These are phyloP conservation scores for Fonsecaea pedrosoi DNA, from an alignment of 2,329 filamentous ascomycete species.

Conservation along the genomic window DNA sequence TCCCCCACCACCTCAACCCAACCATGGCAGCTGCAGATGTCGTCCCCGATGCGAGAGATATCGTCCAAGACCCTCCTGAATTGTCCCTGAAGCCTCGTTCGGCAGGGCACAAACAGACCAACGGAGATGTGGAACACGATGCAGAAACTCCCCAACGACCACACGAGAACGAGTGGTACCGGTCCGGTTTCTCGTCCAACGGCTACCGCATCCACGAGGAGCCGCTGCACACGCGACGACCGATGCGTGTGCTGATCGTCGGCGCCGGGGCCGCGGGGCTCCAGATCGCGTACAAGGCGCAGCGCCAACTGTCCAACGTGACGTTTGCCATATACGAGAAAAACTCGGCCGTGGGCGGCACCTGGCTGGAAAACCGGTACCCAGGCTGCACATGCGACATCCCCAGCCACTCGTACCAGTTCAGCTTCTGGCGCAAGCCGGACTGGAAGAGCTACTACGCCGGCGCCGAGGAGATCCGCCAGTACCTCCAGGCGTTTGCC, in stretches of 20 bases:
- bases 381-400: slow-evolving; percentile 27
- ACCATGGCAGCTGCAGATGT: too few relatives aligned
- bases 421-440: slow-evolving; percentile 4
- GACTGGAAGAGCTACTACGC: slow-evolving; percentile 12
- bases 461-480: slow-evolving; percentile 5
- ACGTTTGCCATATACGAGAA: slow-evolving; percentile 41
- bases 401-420: slow-evolving; percentile 15
- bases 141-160: background rate
- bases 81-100: background rate
- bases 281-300: slow-evolving; percentile 67
- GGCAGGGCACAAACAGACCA: background rate
- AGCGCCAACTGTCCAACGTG: slow-evolving; percentile 22
- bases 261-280: slow-evolving; percentile 59
- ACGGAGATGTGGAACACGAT: background rate
- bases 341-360: slow-evolving; percentile 43
- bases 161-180: slow-evolving; percentile 17
- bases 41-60: too few relatives aligned
- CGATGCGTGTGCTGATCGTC: slow-evolving; percentile 55
- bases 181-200: background rate
- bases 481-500: slow-evolving; percentile 1
- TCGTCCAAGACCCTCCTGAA: too few relatives aligned
- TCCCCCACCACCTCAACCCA: too few relatives aligned
- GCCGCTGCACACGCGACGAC: slow-evolving; percentile 40
- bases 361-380: slow-evolving; percentile 41
- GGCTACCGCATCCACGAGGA: background rate